These are phyloP conservation scores for Syzygium aromaticum DNA, from an alignment of 345 rosid species.

Conservation along the genomic window DNA sequence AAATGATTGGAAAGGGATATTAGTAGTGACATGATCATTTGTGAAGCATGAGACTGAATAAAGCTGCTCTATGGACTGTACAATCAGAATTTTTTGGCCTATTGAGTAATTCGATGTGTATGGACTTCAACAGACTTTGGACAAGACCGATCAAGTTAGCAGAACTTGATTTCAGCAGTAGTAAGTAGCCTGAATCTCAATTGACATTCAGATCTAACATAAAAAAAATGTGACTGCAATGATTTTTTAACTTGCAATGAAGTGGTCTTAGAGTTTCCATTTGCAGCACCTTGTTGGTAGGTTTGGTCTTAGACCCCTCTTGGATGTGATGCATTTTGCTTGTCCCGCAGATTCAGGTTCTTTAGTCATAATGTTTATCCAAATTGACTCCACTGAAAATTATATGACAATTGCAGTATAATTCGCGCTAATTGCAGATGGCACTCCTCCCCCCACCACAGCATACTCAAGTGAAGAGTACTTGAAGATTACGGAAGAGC, in stretches of 20 bases:
- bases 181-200: neutral
- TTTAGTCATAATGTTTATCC: neutral
- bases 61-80: neutral
- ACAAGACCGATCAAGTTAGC: neutral
- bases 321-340: neutral
- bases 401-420: neutral
- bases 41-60: neutral
- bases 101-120: neutral
- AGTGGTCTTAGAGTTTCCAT: neutral
- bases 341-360: neutral
- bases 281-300: neutral
- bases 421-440: constrained; percentile 30
- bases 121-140: neutral
- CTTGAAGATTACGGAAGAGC: constrained; percentile 78
- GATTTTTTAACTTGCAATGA: neutral
- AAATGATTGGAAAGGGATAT: neutral
- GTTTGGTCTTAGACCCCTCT: neutral
- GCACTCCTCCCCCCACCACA: constrained; percentile 27
- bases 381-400: neutral
- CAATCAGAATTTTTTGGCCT: neutral
- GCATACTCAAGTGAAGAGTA: constrained; percentile 74
- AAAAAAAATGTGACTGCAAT: accelerated
- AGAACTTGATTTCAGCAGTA: neutral
- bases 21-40: neutral
- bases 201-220: neutral